phyloP scores from a whole-genome alignment of 129 eudicot genomes.

The Deinandra increscens region DNA sequence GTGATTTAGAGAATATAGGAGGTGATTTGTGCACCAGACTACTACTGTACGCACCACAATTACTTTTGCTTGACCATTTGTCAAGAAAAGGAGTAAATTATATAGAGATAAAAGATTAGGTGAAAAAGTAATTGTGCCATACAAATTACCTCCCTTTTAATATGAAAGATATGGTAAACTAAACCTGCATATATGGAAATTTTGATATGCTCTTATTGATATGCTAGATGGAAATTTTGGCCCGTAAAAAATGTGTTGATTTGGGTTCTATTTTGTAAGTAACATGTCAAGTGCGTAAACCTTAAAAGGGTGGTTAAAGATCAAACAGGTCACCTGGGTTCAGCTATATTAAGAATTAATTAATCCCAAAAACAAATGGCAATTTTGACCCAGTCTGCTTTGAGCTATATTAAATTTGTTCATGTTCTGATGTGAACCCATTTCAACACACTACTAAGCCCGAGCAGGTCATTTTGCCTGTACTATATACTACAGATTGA shows the following conservation, averaged over 20 bases:
- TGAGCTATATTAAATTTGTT: not conserved
- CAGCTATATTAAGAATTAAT: not conserved
- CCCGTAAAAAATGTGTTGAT: not conserved
- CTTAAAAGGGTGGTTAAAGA: not conserved
- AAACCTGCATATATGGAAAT: not conserved
- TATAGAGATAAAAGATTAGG: not conserved
- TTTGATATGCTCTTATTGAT: not conserved
- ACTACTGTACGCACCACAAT: too few relatives aligned
- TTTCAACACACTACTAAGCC: conserved; percentile 1
- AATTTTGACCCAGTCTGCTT: not conserved
- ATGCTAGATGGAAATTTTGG: not conserved
- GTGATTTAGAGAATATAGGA: too few relatives aligned
- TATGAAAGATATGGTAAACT: not conserved
- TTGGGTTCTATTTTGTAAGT: not conserved
- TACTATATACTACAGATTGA: not conserved
- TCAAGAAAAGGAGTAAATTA: not conserved
- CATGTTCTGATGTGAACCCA: not conserved
- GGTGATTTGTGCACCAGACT: too few relatives aligned
- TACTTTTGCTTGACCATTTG: too few relatives aligned
- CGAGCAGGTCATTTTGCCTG: not conserved
- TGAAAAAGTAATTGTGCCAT: not conserved
- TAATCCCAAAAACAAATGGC: not conserved
- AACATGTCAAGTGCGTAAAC: not conserved
- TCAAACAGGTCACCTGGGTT: not conserved
- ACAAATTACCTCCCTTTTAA: not conserved